These are phyloP conservation scores for Rhizopus sp. DNA, from an alignment of 371 early-diverging fungal genomes.

Conservation along the genomic window DNA sequence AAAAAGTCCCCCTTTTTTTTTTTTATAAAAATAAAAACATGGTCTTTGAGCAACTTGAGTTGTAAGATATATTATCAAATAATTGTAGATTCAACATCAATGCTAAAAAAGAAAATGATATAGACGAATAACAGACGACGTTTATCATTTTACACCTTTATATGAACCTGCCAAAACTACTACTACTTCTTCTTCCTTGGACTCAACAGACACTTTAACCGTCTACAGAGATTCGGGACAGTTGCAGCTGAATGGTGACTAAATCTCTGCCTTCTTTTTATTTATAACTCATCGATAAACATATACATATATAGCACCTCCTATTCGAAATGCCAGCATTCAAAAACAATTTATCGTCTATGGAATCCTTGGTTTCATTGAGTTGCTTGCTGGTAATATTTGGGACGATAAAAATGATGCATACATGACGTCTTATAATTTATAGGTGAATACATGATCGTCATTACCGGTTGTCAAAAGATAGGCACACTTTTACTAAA, in stretches of 20 bases:
- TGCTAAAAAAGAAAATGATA: background rate
- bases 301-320: conserved; percentile 24
- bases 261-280: background rate
- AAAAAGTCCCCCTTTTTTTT: too few relatives aligned
- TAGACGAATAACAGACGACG: conserved; percentile 36
- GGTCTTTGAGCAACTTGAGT: conserved; percentile 31
- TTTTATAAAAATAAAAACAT: conserved; percentile 4
- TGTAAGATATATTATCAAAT: conserved; percentile 21
- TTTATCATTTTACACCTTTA: conserved; percentile 43
- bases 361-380: conserved; percentile 78
- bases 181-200: background rate
- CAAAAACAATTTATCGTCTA: conserved; percentile 32
- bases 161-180: conserved; percentile 37
- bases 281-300: background rate
- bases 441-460: conserved; percentile 61
- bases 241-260: conserved; percentile 41
- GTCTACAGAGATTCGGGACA: conserved; percentile 37
- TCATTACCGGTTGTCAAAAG: conserved; percentile 77
- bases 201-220: conserved; percentile 28
- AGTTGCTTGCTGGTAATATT: conserved; percentile 67
- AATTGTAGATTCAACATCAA: background rate
- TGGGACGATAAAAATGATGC: background rate
- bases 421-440: background rate
- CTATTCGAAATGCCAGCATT: conserved; percentile 13
- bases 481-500: conserved; percentile 63